Conservation (phyloP, 331 rosid genomes). For the Spiraea crenata region DNA sequence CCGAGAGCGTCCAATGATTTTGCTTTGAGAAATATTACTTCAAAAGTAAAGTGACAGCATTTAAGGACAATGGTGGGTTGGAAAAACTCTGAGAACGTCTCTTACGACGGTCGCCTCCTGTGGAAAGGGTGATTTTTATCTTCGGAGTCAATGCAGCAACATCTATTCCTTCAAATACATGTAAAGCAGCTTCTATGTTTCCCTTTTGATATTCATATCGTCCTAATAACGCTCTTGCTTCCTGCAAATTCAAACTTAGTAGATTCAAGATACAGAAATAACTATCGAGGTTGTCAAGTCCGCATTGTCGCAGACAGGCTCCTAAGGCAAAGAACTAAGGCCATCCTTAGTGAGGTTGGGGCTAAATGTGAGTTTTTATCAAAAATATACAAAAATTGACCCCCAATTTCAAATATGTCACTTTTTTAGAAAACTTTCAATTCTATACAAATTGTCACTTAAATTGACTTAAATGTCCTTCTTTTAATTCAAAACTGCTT, state of each 20-base stretch:
- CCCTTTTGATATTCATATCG: slow-evolving; percentile 93
- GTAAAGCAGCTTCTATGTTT: slow-evolving; percentile 79
- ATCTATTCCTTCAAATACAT: slow-evolving; percentile 88
- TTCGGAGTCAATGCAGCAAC: slow-evolving; percentile 56
- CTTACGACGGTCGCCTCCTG: slow-evolving; percentile 45
- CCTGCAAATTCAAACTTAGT: slow-evolving; percentile 46
- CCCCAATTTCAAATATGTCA: no score
- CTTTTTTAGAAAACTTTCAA: no score
- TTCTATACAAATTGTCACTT: no score
- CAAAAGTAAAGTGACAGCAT: slow-evolving; percentile 65
- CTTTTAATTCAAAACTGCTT: no score
- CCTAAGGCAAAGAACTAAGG: neutral
- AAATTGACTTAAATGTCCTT: no score
- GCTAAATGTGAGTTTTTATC: no score
- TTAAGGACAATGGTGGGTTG: slow-evolving; percentile 63
- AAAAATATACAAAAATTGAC: no score
- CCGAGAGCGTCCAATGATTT: slow-evolving; percentile 74
- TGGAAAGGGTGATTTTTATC: slow-evolving; percentile 63
- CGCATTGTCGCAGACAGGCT: neutral
- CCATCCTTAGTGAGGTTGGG: no score
- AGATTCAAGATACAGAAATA: neutral
- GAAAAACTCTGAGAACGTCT: slow-evolving; percentile 52
- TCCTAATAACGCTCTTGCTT: slow-evolving; percentile 92
- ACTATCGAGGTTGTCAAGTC: neutral
- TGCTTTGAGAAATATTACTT: slow-evolving; percentile 79